Base-by-base conservation (phyloP, 2,329 filamentous ascomycete genomes). In the Metarhizium rileyi region DNA sequence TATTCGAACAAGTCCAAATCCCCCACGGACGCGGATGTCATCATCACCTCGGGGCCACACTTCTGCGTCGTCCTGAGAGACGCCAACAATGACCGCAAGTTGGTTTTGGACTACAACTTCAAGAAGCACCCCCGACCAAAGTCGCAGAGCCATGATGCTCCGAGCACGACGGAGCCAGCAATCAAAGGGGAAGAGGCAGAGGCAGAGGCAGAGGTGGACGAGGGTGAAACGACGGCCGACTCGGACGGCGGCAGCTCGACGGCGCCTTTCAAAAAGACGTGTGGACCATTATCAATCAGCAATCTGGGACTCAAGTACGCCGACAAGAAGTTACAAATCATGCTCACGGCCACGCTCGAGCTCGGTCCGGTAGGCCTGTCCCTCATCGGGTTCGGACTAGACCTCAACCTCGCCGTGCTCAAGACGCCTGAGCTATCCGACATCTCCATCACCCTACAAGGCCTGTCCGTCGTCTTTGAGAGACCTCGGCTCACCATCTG, bases 261-360 rank as follows among this genome's bases (percentile, higher is more conserved):
- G 10, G 64, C 60, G 1, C 57, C 58, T 0, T 51, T 56, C 40
- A 64, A 66, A 50, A 67, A 64, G 51, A 61, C 52, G 25, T 27
- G 55, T 1, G 63, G 65, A 1, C 60, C 64, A 0, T 47, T 72
- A 0, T 56, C 59, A 0, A 63, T 72, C 46, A 57, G 53, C 44
- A 67, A 65, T 41, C 54, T 72, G 18, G 61, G 62, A 1, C 56
- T 72, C 44, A 60, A 66, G 46, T 70, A 66, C 53, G 55, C 56
- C 16, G 51, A 61, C 38, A 54, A 61, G 8, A 51, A 12, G 2
- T 55, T 70, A 0, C 46, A 18, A 3, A 50, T 72, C 25, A 53
- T 55, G 6, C 57, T 72, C 12, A 59, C 66, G 26, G 68, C 66
- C 1, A 63, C 59, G 0, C 56, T 72, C 38, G 48, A 57, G 6